These are phyloP conservation scores for Lentinus tigrinus DNA, from an alignment of 768 basidiomycete genomes.

Conservation along the genomic window DNA sequence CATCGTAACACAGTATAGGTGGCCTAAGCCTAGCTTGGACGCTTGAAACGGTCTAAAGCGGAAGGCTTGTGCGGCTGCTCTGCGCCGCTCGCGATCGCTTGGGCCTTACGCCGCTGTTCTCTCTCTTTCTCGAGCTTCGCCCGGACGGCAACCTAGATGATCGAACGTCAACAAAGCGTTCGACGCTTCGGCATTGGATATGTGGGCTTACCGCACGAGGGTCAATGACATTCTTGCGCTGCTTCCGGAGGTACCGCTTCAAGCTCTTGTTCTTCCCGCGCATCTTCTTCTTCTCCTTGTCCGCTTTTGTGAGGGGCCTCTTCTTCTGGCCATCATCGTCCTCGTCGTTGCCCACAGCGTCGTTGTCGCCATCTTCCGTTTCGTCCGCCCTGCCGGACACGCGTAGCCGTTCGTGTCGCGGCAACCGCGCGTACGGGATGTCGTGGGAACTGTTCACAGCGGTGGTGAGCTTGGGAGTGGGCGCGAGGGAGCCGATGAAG, in stretches of 20 bases:
- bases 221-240: slow-evolving; percentile 94
- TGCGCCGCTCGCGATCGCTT: slow-evolving; percentile 25
- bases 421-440: slow-evolving; percentile 67
- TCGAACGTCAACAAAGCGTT: slow-evolving; percentile 29
- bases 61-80: slow-evolving; percentile 28
- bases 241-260: slow-evolving; percentile 86
- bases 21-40: slow-evolving; percentile 1
- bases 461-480: slow-evolving; percentile 58
- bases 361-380: slow-evolving; percentile 44
- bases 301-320: slow-evolving; percentile 33
- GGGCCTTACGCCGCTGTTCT: slow-evolving; percentile 30
- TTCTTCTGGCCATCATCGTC: slow-evolving; percentile 34
- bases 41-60: slow-evolving; percentile 41
- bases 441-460: slow-evolving; percentile 42
- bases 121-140: slow-evolving; percentile 39
- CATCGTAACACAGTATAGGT: background rate
- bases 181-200: background rate
- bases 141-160: slow-evolving; percentile 41
- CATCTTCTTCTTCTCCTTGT: slow-evolving; percentile 75
- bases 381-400: slow-evolving; percentile 73
- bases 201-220: slow-evolving; percentile 57
- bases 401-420: slow-evolving; percentile 76
- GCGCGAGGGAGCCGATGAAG: slow-evolving; percentile 68
- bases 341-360: slow-evolving; percentile 36
- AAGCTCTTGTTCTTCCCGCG: slow-evolving; percentile 84